Conservation (phyloP, 1,139 yeast genomes). For the Eremothecium gossypii region DNA sequence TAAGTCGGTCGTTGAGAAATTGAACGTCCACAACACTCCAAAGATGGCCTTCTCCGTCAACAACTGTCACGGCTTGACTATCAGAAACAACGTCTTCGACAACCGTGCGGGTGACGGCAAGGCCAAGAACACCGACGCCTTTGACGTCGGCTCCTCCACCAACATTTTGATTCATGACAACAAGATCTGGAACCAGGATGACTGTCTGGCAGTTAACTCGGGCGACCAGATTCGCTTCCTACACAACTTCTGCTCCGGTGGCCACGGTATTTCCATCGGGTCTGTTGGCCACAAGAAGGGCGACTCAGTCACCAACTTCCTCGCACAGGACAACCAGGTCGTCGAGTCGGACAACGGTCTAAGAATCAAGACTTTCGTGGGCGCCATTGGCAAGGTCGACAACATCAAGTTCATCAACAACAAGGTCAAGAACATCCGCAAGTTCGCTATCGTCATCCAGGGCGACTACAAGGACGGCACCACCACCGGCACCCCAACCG, state of each 20-base stretch:
- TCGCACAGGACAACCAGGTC: constrained; percentile 8
- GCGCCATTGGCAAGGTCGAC: constrained; percentile 12
- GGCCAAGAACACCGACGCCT: constrained; percentile 15
- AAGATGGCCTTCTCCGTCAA: constrained; percentile 11
- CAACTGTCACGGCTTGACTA: constrained; percentile 5
- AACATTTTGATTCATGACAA: constrained; percentile 9
- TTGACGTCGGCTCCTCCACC: constrained; percentile 11
- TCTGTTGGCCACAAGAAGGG: constrained; percentile 12
- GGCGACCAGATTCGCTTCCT: constrained; percentile 11
- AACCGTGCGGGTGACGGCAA: constrained; percentile 11
- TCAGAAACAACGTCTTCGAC: constrained; percentile 10
- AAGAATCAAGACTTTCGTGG: constrained; percentile 13
- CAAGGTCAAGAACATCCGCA: constrained; percentile 7
- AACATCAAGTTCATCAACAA: constrained; percentile 9
- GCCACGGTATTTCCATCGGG: constrained; percentile 16
- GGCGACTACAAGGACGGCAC: constrained; percentile 12
- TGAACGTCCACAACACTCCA: constrained; percentile 13
- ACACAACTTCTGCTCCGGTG: constrained; percentile 13
- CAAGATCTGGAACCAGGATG: constrained; percentile 13
- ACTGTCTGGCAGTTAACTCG: constrained; percentile 15
- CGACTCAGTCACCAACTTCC: constrained; percentile 9
- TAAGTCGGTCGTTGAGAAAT: constrained; percentile 7
- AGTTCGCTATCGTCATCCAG: constrained; percentile 15
- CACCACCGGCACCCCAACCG: constrained; percentile 13
- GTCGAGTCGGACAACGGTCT: constrained; percentile 12